Evolutionary conservation across 1,284 basidiomycete genomes (phyloP).

Genomic region (Marasmius fiardii): DNA sequence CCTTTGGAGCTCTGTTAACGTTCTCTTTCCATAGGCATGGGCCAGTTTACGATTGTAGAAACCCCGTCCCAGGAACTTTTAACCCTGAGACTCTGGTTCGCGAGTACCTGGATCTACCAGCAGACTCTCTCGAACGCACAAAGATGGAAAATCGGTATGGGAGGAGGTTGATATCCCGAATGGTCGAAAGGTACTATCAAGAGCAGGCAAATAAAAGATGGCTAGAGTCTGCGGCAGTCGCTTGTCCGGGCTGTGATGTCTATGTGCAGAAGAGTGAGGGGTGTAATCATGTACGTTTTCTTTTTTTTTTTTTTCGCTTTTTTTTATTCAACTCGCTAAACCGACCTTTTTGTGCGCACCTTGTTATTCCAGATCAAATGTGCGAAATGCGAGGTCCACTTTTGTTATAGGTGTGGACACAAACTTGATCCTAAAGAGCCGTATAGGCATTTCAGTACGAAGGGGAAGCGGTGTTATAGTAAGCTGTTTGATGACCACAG

Average conservation of each 20-base stretch:
- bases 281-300: conserved; percentile 67
- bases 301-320: background rate
- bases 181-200: conserved; percentile 61
- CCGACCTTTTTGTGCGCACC: conserved; percentile 5
- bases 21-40: conserved; percentile 57
- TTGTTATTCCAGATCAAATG: conserved; percentile 62
- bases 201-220: conserved; percentile 65
- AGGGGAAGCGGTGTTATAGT: conserved; percentile 52
- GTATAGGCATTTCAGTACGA: conserved; percentile 66
- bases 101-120: conserved; percentile 56
- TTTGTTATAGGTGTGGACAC: conserved; percentile 74
- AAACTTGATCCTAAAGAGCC: conserved; percentile 50
- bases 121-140: conserved; percentile 43
- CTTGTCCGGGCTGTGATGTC: conserved; percentile 69
- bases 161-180: conserved; percentile 44
- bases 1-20: background rate
- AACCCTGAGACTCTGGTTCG: conserved; percentile 56
- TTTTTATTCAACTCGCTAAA: too few relatives aligned
- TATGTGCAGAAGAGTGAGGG: conserved; percentile 73
- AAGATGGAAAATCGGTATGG: conserved; percentile 64
- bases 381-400: conserved; percentile 64
- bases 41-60: conserved; percentile 53
- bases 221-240: conserved; percentile 57
- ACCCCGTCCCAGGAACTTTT: too few relatives aligned
- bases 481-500: conserved; percentile 60